phyloP scores from a whole-genome alignment of 2,329 filamentous ascomycete species.

The Diplodia corticola region DNA sequence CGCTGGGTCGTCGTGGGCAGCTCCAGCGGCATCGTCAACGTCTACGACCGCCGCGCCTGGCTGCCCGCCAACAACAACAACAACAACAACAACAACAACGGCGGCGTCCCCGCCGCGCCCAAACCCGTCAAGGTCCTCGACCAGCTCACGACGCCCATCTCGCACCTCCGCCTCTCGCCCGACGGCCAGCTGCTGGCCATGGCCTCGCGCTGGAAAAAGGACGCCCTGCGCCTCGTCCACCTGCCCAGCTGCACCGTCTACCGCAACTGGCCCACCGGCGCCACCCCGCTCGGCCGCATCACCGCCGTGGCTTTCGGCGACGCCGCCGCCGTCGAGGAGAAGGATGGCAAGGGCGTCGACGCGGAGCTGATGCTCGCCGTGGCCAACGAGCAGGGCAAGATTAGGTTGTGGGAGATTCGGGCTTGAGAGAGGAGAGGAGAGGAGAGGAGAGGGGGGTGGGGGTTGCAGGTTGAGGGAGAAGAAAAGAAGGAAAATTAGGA shows the following conservation, averaged over 20 bases:
- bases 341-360: constrained; percentile 25
- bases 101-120: constrained; percentile 64
- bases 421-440: background rate
- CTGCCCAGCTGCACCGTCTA: constrained; percentile 91
- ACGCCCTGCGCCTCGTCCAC: constrained; percentile 84
- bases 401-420: constrained; percentile 77
- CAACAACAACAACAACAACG: constrained; percentile 38
- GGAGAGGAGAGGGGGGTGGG: background rate
- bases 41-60: constrained; percentile 81
- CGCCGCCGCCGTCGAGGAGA: constrained; percentile 48
- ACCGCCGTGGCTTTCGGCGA: constrained; percentile 55
- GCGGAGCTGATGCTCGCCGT: constrained; percentile 65
- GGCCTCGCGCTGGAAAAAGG: constrained; percentile 82
- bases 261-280: constrained; percentile 92
- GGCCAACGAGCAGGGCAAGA: constrained; percentile 84
- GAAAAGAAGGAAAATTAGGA: too few relatives aligned
- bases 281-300: constrained; percentile 83
- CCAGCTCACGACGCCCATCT: constrained; percentile 84
- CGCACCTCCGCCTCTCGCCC: constrained; percentile 75
- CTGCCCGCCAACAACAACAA: constrained; percentile 28
- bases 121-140: constrained; percentile 74
- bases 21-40: constrained; percentile 83
- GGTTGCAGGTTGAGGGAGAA: too few relatives aligned
- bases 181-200: constrained; percentile 90
- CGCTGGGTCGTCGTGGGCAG: constrained; percentile 88